Base-by-base conservation (phyloP, 805 yeast species). In the Ogataea minuta region DNA sequence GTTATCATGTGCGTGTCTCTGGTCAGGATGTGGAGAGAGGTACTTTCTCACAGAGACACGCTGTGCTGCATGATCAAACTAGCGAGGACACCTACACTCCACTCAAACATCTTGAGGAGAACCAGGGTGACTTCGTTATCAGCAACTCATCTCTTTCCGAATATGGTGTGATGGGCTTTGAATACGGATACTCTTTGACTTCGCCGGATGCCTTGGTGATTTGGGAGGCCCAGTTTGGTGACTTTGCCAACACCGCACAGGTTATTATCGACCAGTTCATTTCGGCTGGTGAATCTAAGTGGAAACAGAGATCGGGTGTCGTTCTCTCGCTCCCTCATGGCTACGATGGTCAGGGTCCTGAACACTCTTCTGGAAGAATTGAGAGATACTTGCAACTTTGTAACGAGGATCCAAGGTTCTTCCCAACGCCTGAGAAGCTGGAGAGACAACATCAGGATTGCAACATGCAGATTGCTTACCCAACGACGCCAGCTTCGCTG, bases 21-120 rank as follows among this genome's bases (percentile, higher is more conserved):
- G 99, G 99, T 65, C 98, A 93, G 75, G 99, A 93, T 78, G 98
- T 93, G 52, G 99, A 93, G 77, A 89, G 99, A 80, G 99, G 99
- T 75, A 93, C 99, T 28, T 91, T 93, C 78, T 93, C 99, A 39
- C 99, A 93, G 74, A 91, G 99, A 72, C 99, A 93, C 63, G 91
- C 98, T 43, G 97, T 93, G 33, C 74, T 93, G 65, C 99, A 93
- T 66, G 99, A 93, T 68, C 99, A 93, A 72, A 72, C 79, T 39
- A 81, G 85, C 34, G 97, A 90, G 68, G 69, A 70, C 33, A 80
- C 86, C 20, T 81, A 84, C 71, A 82, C 88, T 44, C 98, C 99
- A 57, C 77, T 93, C 64, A 77, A 84, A 67, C 74, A 85, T 62
- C 71, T 91, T 53, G 70, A 79, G 52, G 85, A 81, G 53, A 77